phyloP scores from a whole-genome alignment of 2,329 filamentous ascomycete species.

The Penicillium sp. region DNA sequence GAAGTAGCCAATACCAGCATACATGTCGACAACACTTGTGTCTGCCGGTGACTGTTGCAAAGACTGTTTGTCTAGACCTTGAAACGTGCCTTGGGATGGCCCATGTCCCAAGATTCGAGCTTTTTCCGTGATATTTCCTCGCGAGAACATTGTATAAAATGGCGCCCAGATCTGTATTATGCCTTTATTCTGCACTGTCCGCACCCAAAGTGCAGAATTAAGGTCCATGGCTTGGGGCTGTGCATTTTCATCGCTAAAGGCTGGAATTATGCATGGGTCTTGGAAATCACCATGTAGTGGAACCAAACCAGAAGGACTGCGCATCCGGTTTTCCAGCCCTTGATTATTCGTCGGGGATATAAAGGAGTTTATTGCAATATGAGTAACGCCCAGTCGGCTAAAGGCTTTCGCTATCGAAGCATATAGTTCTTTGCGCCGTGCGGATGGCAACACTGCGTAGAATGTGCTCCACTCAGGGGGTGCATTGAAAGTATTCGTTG shows the following conservation, averaged over 20 bases:
- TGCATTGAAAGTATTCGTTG: slow-evolving; percentile 46
- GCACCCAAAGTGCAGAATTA: slow-evolving; percentile 71
- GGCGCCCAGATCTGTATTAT: slow-evolving; percentile 86
- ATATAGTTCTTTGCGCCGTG: slow-evolving; percentile 42
- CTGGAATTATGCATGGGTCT: slow-evolving; percentile 28
- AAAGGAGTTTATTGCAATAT: slow-evolving; percentile 60
- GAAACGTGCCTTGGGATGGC: slow-evolving; percentile 27
- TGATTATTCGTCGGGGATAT: slow-evolving; percentile 44
- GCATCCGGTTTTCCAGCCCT: slow-evolving; percentile 66
- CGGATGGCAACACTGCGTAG: slow-evolving; percentile 27
- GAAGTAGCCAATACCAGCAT: slow-evolving; percentile 94
- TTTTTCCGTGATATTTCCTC: slow-evolving; percentile 89
- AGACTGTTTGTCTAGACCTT: slow-evolving; percentile 29
- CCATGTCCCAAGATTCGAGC: slow-evolving; percentile 63
- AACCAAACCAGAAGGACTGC: slow-evolving; percentile 69
- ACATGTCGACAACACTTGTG: slow-evolving; percentile 68
- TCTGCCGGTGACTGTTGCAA: slow-evolving; percentile 25
- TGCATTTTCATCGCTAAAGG: slow-evolving; percentile 16
- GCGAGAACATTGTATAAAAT: slow-evolving; percentile 88
- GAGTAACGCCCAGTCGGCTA: slow-evolving; percentile 44
- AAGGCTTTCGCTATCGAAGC: slow-evolving; percentile 43
- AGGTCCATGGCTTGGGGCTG: slow-evolving; percentile 57
- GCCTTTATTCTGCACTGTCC: slow-evolving; percentile 71
- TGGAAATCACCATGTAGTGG: slow-evolving; percentile 77
- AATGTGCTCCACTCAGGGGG: slow-evolving; percentile 28